phyloP scores from a whole-genome alignment of 2,329 filamentous ascomycete species.

The Parafenestella ontariensis region DNA sequence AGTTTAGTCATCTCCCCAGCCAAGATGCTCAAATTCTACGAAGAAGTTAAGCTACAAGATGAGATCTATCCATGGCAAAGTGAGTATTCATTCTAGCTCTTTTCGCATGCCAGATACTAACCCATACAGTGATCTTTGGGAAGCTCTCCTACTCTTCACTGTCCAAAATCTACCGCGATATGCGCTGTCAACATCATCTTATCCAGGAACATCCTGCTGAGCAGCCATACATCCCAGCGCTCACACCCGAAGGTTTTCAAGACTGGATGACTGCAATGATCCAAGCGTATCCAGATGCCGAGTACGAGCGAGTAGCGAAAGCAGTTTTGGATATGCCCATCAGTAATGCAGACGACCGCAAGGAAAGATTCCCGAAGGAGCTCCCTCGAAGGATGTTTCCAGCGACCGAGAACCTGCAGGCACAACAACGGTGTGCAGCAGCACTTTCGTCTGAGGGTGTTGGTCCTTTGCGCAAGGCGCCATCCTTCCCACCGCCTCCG shows the following conservation, averaged over 20 bases:
- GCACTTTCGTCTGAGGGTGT: slow-evolving; percentile 61
- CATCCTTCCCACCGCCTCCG: slow-evolving; percentile 46
- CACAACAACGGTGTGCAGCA: slow-evolving; percentile 67
- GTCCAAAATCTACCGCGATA: slow-evolving; percentile 55
- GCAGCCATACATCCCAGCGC: slow-evolving; percentile 52
- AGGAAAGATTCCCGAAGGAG: slow-evolving; percentile 79
- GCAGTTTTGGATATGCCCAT: slow-evolving; percentile 76
- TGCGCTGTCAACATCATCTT: slow-evolving; percentile 58
- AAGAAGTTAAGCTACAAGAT: slow-evolving; percentile 66
- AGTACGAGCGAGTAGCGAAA: slow-evolving; percentile 72
- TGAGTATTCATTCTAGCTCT: slow-evolving; percentile 47
- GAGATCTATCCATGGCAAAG: slow-evolving; percentile 75
- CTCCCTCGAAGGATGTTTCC: slow-evolving; percentile 78
- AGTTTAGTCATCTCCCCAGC: slow-evolving; percentile 76
- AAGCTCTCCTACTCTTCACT: slow-evolving; percentile 51
- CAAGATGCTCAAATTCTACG: slow-evolving; percentile 79
- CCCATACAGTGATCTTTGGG: slow-evolving; percentile 49
- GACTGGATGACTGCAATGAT: slow-evolving; percentile 76
- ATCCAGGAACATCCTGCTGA: slow-evolving; percentile 53
- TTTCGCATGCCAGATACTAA: slow-evolving; percentile 9
- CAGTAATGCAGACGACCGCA: slow-evolving; percentile 66
- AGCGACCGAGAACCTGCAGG: slow-evolving; percentile 60
- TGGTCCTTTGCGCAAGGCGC: slow-evolving; percentile 43
- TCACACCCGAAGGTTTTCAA: slow-evolving; percentile 57
- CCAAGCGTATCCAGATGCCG: slow-evolving; percentile 76